phyloP scores from a whole-genome alignment of 345 rosid genomes.

The Corymbia maculata region DNA sequence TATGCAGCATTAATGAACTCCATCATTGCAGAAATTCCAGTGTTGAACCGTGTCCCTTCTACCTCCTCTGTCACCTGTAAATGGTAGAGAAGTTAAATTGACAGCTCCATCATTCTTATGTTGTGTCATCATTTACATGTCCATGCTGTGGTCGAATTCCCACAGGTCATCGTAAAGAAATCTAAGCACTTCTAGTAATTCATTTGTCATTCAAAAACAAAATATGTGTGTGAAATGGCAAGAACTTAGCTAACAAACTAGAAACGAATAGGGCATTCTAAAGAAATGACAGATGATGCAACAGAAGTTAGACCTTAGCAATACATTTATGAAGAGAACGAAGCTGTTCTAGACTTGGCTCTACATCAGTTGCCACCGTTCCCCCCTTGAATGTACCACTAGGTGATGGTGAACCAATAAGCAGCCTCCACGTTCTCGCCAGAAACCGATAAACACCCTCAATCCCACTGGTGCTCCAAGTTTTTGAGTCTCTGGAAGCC shows the following conservation, averaged over 20 bases:
- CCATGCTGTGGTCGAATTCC: neutral
- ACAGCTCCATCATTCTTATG: neutral
- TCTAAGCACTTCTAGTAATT: neutral
- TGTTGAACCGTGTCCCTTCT: constrained; percentile 87
- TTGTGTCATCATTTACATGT: neutral
- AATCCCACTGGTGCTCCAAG: constrained; percentile 92
- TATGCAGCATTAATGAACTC: constrained; percentile 85
- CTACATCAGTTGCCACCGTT: constrained; percentile 46
- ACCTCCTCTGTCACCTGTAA: constrained; percentile 81
- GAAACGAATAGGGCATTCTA: neutral
- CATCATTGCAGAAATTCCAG: constrained; percentile 98
- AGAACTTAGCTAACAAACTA: neutral
- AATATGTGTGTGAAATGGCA: neutral
- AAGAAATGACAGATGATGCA: neutral
- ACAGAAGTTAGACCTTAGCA: constrained; percentile 49
- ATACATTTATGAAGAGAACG: constrained; percentile 77
- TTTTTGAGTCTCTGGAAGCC: constrained; percentile 69
- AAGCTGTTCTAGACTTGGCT: constrained; percentile 67
- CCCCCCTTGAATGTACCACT: constrained; percentile 52
- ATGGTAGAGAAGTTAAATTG: neutral
- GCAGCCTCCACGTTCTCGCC: constrained; percentile 83
- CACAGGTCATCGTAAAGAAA: neutral
- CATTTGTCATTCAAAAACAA: neutral
- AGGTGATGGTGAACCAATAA: constrained; percentile 58
- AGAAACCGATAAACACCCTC: constrained; percentile 93